Evolutionary conservation across 495 filamentous ascomycete species (phyloP), one percentile per base, ranked within the genome.

Genomic region (Cairneyella variabilis): DNA sequence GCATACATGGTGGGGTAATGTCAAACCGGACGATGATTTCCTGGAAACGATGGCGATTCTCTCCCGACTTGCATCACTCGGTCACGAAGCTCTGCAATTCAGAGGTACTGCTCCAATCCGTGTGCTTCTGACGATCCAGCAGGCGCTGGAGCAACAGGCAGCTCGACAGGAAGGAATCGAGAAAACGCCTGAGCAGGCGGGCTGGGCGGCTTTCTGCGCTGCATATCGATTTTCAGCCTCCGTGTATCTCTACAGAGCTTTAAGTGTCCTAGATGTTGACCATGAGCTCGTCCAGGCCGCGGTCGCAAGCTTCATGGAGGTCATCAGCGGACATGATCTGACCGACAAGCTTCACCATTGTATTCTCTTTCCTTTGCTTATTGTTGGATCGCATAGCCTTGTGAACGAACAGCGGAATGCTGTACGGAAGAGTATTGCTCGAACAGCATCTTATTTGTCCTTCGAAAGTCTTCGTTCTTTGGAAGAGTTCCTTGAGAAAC

Each of bases 341-440:
- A 56, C 60, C 7, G 48, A 56, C 7, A 56, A 56, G 21, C 53
- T 62, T 18, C 60, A 62, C 20, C 60, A 62, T 28, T 62, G 60
- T 26, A 59, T 62, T 23, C 49, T 62, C 3, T 62, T 62, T 22
- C 60, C 60, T 3, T n/a, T 62, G 0, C 53, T 62, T 9, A 47
- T 62, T 14, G 36, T 59, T 20, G 56, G 51, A 7, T 51, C 60
- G 8, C 60, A 58, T 39, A 56, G 60, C 37, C 12, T 62, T 2
- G 22, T 36, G 3, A 21, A 28, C 1, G 52, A 53, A 20, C 60
- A 62, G 25, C 32, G 60, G 38, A 17, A 5, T 38, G 43, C 25
- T 9, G 59, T 59, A n/a, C 51, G 48, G 11, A 55, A 55, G 18
- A 62, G 60, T 48, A 46, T 62, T 20, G 42, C 21, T 14, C 48